Percentiles rank a stretch among this genome's conserved stretches.
Conservation (phyloP, 352 stramenopile species). For the Pythium scleroteichum region DNA sequence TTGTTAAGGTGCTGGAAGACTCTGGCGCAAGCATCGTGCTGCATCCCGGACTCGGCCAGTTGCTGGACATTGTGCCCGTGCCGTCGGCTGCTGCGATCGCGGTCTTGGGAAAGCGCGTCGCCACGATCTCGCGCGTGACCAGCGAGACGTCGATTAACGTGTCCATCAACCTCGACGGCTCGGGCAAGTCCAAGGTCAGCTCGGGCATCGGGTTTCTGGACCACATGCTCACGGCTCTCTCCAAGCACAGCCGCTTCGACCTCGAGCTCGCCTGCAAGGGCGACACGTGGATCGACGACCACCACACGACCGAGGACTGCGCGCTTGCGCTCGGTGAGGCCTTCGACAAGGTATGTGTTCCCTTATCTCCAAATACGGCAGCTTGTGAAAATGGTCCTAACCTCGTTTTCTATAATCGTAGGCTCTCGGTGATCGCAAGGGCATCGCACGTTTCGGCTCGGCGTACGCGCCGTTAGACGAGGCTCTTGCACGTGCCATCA, state of each 20-base stretch:
- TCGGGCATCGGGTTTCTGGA: conserved; percentile 93
- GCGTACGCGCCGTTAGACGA: conserved; percentile 91
- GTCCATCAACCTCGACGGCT: conserved; percentile 85
- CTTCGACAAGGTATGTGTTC: conserved; percentile 76
- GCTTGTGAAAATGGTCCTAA: neutral
- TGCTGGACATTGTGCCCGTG: conserved; percentile 77
- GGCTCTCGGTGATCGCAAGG: conserved; percentile 86
- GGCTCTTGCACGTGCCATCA: conserved; percentile 87
- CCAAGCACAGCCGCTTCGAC: conserved; percentile 91
- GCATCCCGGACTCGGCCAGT: conserved; percentile 69
- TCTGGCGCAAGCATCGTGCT: conserved; percentile 67
- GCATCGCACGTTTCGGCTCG: conserved; percentile 90
- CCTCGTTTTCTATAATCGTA: conserved; percentile 10
- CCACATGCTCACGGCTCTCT: conserved; percentile 88
- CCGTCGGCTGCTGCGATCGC: neutral
- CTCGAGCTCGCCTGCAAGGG: conserved; percentile 89
- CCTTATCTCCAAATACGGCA: neutral
- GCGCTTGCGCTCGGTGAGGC: conserved; percentile 92
- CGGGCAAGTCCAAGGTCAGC: conserved; percentile 79
- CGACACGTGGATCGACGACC: conserved; percentile 96
- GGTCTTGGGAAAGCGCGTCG: conserved; percentile 17
- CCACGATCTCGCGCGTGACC: conserved; percentile 76
- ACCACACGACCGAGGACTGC: conserved; percentile 96
- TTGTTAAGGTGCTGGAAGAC: conserved; percentile 53
- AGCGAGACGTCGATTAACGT: conserved; percentile 96